phyloP scores from a whole-genome alignment of 2,329 filamentous ascomycete species.

The Fusarium chlamydosporum region DNA sequence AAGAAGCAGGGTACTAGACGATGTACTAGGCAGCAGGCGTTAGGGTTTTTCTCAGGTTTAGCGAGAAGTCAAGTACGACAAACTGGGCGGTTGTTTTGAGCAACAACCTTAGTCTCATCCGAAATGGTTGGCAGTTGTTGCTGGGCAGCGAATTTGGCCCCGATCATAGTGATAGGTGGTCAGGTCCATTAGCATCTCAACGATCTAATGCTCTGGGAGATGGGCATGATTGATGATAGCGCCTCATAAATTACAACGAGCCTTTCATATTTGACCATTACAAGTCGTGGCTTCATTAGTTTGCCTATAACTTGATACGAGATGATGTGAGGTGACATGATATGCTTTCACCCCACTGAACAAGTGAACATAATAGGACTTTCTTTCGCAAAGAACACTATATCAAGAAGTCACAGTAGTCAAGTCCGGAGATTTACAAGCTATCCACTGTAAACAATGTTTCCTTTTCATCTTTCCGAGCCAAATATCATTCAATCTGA shows the following conservation, averaged over 20 bases:
- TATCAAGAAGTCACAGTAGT: too few relatives aligned
- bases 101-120: conserved; percentile 19
- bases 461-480: neutral
- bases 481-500: neutral
- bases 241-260: conserved; percentile 30
- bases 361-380: neutral
- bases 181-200: conserved; percentile 9
- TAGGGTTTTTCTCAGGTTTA: conserved; percentile 26
- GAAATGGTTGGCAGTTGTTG: conserved; percentile 34
- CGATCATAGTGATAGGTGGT: conserved; percentile 21
- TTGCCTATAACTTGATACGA: neutral
- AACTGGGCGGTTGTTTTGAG: conserved; percentile 18
- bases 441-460: neutral
- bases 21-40: conserved; percentile 23
- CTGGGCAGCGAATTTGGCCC: conserved; percentile 5
- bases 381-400: too few relatives aligned
- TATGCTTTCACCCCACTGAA: neutral
- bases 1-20: conserved; percentile 27
- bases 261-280: conserved; percentile 26
- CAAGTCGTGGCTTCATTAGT: neutral
- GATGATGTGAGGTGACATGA: neutral
- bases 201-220: conserved; percentile 39
- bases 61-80: conserved; percentile 8
- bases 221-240: conserved; percentile 43
- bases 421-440: neutral